Conservation (phyloP, 495 filamentous ascomycete species). For the Neurospora pannonica region DNA sequence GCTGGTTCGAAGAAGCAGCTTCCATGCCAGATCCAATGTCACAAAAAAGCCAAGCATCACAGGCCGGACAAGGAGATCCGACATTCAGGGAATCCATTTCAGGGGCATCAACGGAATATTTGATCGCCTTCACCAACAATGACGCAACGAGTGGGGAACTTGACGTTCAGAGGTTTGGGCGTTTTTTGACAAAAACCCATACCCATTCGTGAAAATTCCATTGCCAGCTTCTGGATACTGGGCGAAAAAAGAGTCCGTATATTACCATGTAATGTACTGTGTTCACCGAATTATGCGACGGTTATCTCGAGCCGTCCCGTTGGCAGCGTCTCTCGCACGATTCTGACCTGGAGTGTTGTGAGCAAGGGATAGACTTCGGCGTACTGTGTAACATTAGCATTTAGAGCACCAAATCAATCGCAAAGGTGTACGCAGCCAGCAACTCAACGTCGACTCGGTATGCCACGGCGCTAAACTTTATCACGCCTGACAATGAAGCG, state of each 20-base stretch:
- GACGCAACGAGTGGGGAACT: not conserved
- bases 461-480: not conserved
- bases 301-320: not conserved
- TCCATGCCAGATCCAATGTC: not conserved
- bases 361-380: not conserved
- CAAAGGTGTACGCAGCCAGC: slow-evolving; percentile 16
- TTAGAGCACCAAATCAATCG: slow-evolving; percentile 23
- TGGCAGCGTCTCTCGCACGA: not conserved
- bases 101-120: not conserved
- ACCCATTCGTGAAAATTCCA: not conserved
- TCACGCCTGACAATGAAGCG: not conserved
- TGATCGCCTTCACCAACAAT: not conserved
- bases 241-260: not conserved
- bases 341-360: not conserved
- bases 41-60: not conserved
- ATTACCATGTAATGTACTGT: not conserved
- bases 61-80: not conserved
- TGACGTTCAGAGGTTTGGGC: not conserved
- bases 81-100: not conserved
- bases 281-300: not conserved
- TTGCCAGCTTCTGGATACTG: not conserved
- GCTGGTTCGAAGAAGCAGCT: not conserved
- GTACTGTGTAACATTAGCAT: not conserved
- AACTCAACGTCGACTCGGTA: slow-evolving; percentile 12
- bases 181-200: not conserved